A percentile compares a stretch with the other conserved stretches of the same genome.
Conservation (phyloP, 306 rosid species). For the Castanea crenata region DNA sequence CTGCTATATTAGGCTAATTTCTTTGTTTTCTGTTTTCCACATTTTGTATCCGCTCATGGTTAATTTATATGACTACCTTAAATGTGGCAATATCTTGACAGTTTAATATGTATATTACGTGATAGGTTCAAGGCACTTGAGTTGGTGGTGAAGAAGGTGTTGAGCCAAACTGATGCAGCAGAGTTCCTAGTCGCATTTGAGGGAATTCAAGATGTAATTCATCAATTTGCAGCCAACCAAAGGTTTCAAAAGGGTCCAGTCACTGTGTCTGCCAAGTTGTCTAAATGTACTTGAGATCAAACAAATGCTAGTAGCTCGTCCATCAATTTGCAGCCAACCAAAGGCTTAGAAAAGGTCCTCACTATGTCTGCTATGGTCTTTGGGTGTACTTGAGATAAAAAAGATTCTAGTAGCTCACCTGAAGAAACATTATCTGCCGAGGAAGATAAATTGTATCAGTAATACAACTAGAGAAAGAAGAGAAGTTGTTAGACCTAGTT, state of each 20-base stretch:
- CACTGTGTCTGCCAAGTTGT: conserved; percentile 22
- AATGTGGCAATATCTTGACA: not conserved
- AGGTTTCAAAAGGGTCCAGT: conserved; percentile 30
- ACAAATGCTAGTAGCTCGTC: not conserved
- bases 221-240: conserved; percentile 32
- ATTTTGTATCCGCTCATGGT: no score
- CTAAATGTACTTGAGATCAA: conserved; percentile 20
- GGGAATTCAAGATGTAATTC: conserved; percentile 43
- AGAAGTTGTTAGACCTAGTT: no score
- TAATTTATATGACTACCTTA: no score
- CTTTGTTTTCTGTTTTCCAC: no score
- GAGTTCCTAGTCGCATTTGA: conserved; percentile 47
- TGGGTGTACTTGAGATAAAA: conserved; percentile 22
- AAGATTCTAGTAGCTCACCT: no score
- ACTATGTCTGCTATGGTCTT: conserved; percentile 23
- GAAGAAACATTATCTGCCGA: not conserved
- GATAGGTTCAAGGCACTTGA: conserved; percentile 44
- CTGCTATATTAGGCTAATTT: no score
- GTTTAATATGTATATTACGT: not conserved
- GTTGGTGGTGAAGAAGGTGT: conserved; percentile 42
- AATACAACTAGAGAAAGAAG: no score
- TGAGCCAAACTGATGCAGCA: conserved; percentile 37
- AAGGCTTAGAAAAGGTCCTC: conserved; percentile 27
- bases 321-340: conserved; percentile 36
- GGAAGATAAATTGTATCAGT: no score